Base-by-base conservation (phyloP, 805 yeast genomes). In the Torulaspora franciscae region DNA sequence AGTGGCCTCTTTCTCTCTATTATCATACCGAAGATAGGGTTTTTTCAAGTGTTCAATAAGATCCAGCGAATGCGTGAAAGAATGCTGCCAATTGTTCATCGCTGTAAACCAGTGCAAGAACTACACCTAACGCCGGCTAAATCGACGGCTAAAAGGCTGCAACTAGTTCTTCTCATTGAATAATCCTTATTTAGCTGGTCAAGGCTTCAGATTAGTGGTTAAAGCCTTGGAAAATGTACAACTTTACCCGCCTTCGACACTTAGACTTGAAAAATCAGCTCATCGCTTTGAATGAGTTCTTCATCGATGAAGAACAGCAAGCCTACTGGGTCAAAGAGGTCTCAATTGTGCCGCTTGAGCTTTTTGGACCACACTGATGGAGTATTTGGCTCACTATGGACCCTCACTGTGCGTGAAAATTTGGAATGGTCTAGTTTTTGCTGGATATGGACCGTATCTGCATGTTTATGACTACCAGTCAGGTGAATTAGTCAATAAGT, bases 391-490 rank as follows among this genome's bases (percentile, higher is more conserved):
- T 7, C 67, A 64, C 45, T 70, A 74, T 53, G 90, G 95, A 1
- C 93, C 96, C 0, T 79, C 85, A 0, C 78, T 93, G 2, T 76
- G 85, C 2, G 68, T 85, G 29, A 74, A 71, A 51, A 73, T 75
- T 50, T 54, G 61, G 7, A 44, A 46, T 13, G 65, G 64, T 28
- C 52, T 68, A 0, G 61, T 82, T 1, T 62, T 78, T 5, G 81
- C 79, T 2, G 96, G 91, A 0, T 77, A 80, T 50, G 97, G 97
- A 0, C 83, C 93, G 2, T 62, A 61, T 9, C 59, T 89, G 43
- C 75, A 77, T 52, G 65, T 80, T 1, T 83, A 77, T 61, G 69
- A 76, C 49, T 70, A 77, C 57, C 57, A 52, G 11, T 58, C 68
- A 0, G 69, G 71, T 4, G 43, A 58, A 17, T 61, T 76, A 15